Evolutionary conservation across 257 asterid species (phyloP).

Genomic region (Penstemon eatonii): DNA sequence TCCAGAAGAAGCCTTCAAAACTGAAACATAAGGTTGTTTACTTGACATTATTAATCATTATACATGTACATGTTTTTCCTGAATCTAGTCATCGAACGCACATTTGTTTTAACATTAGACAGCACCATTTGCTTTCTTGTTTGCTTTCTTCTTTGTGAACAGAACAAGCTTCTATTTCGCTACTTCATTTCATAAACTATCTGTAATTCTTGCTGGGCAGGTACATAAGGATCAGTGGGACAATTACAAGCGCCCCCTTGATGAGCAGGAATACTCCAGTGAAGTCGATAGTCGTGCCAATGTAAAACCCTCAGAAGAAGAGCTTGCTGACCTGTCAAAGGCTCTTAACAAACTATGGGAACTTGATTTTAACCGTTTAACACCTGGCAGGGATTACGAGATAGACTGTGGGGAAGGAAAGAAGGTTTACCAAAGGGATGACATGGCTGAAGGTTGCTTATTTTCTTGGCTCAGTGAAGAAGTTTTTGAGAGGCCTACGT

Average conservation of each 20-base stretch:
- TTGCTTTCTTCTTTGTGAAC: neutral
- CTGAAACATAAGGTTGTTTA: conserved; percentile 55
- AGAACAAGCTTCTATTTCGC: neutral
- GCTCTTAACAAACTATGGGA: conserved; percentile 86
- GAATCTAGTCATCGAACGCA: conserved; percentile 6
- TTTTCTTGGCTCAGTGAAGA: conserved; percentile 80
- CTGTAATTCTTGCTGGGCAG: conserved; percentile 38
- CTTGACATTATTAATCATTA: neutral
- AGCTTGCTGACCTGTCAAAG: conserved; percentile 60
- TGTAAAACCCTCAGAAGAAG: conserved; percentile 64
- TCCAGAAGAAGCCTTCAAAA: conserved; percentile 56
- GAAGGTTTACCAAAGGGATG: conserved; percentile 71
- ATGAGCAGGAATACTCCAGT: conserved; percentile 67
- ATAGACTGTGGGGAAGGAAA: conserved; percentile 90
- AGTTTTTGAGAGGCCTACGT: conserved; percentile 60
- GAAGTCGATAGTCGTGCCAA: conserved; percentile 44
- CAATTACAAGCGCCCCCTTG: conserved; percentile 60
- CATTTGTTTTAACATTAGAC: neutral
- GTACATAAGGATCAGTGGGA: conserved; percentile 61
- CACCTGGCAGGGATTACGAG: conserved; percentile 78
- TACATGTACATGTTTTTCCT: neutral
- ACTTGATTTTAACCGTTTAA: conserved; percentile 73
- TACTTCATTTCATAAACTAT: conserved; percentile 20
- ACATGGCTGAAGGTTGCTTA: conserved; percentile 74
- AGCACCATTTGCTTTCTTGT: neutral